These are phyloP conservation scores for Agaricales sp. DNA, from an alignment of 1,284 basidiomycete species.

Conservation along the genomic window DNA sequence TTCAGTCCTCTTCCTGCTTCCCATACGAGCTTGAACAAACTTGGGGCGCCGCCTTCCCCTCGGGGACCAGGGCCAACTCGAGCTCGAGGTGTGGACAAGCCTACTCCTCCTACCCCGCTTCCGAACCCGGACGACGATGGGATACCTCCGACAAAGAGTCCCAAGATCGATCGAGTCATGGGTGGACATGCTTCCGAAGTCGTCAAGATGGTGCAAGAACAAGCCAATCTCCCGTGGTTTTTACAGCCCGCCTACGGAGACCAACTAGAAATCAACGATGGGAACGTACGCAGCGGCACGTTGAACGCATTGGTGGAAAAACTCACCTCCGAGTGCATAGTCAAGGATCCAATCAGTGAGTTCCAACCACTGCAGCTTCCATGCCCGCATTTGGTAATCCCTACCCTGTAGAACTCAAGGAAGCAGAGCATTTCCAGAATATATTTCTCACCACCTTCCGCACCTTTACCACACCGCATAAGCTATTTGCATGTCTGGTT, in stretches of 20 bases:
- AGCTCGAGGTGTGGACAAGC: slow-evolving; percentile 20
- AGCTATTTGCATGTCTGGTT: slow-evolving; percentile 57
- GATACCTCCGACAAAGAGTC: background rate
- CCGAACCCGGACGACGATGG: background rate
- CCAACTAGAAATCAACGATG: slow-evolving; percentile 45
- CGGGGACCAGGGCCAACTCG: slow-evolving; percentile 30
- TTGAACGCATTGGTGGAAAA: slow-evolving; percentile 62
- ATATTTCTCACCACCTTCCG: slow-evolving; percentile 73
- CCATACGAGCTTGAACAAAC: background rate
- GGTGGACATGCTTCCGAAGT: slow-evolving; percentile 6
- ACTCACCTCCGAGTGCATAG: slow-evolving; percentile 44
- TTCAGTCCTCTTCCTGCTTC: background rate
- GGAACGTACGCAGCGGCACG: slow-evolving; percentile 54
- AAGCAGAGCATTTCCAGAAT: slow-evolving; percentile 44
- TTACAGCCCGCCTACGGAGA: slow-evolving; percentile 52
- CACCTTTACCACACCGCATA: slow-evolving; percentile 63
- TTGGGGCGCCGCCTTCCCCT: slow-evolving; percentile 28
- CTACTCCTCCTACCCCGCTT: slow-evolving; percentile 17
- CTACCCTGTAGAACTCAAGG: slow-evolving; percentile 25
- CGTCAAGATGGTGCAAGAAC: background rate
- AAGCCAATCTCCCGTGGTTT: slow-evolving; percentile 44
- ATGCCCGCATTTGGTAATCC: background rate
- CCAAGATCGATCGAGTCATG: slow-evolving; percentile 24
- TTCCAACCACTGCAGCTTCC: slow-evolving; percentile 8
- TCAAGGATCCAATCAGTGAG: slow-evolving; percentile 31